A percentile compares a stretch with the other conserved stretches of the same genome.
These are phyloP conservation scores for Hypseocharis bilobata DNA, from an alignment of 441 rosid genomes.

Conservation along the genomic window DNA sequence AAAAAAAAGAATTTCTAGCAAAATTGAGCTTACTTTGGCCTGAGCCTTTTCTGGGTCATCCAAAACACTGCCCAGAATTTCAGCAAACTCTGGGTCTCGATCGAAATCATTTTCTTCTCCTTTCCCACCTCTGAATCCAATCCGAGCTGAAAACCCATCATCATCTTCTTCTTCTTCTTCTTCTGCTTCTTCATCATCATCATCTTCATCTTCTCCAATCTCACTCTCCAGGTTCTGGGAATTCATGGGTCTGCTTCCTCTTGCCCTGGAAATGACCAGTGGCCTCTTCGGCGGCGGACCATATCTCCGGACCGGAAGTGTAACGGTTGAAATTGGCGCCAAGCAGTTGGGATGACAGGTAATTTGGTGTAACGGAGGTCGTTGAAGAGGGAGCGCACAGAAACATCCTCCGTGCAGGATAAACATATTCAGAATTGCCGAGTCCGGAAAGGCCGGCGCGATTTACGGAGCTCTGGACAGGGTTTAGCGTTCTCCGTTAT, in stretches of 20 bases:
- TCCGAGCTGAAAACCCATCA: constrained; percentile 19
- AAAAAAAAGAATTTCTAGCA: neutral
- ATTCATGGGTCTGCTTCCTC: constrained; percentile 11
- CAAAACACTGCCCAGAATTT: constrained; percentile 59
- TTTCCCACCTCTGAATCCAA: constrained; percentile 30
- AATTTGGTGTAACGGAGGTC: neutral
- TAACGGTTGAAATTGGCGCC: constrained; percentile 25
- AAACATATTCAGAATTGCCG: too few relatives aligned
- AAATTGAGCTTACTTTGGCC: constrained; percentile 38
- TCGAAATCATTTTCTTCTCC: constrained; percentile 49
- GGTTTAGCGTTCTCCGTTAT: too few relatives aligned
- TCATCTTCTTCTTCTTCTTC: constrained; percentile 22
- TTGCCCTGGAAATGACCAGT: constrained; percentile 13
- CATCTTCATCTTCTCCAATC: constrained; percentile 25
- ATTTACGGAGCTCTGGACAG: too few relatives aligned
- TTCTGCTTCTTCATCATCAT: constrained; percentile 22
- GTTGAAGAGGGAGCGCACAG: neutral
- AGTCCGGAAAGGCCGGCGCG: too few relatives aligned
- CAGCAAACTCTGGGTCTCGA: constrained; percentile 75
- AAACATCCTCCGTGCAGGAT: too few relatives aligned
- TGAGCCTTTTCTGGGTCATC: constrained; percentile 70
- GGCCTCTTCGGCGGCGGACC: constrained; percentile 12
- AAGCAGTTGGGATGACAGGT: constrained; percentile 14
- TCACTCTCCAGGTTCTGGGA: constrained; percentile 23
- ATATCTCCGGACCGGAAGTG: constrained; percentile 2